A percentile compares a stretch with the other conserved stretches of the same genome.
Conservation (phyloP, 768 basidiomycete species). For the Russula sp. region DNA sequence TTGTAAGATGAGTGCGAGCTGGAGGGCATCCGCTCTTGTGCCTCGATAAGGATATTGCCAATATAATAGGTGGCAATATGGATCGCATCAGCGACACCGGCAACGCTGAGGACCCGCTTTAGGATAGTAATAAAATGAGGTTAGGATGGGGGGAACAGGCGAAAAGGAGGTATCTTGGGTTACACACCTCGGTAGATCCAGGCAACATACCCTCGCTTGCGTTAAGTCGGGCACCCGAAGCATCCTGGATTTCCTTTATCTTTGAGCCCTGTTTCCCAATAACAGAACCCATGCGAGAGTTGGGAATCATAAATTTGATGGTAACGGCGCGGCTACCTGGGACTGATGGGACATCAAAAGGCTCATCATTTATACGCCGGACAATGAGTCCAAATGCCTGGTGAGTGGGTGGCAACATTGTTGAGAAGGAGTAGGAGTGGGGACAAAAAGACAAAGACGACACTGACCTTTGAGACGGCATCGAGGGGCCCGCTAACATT, state of each 20-base stretch:
- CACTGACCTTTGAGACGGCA: conserved; percentile 91
- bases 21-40: conserved; percentile 77
- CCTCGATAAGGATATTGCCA: conserved; percentile 94
- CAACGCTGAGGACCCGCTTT: conserved; percentile 94
- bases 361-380: conserved; percentile 97
- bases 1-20: conserved; percentile 60
- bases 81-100: conserved; percentile 97
- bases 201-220: conserved; percentile 98
- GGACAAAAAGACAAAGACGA: conserved; percentile 10
- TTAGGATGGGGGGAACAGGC: conserved; percentile 3
- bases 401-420: not conserved
- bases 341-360: conserved; percentile 95
- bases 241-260: conserved; percentile 99
- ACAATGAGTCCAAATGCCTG: conserved; percentile 99
- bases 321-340: conserved; percentile 98
- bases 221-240: conserved; percentile 91
- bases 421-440: conserved; percentile 6
- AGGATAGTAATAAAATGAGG: conserved; percentile 20
- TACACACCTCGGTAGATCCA: conserved; percentile 92
- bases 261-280: conserved; percentile 97
- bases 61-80: conserved; percentile 99
- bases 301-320: conserved; percentile 99
- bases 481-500: conserved; percentile 95
- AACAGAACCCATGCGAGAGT: conserved; percentile 98
- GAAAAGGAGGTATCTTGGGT: not conserved